Evolutionary conservation across 305 asterid genomes (phyloP).

Genomic region (Stenogyne calaminthoides): DNA sequence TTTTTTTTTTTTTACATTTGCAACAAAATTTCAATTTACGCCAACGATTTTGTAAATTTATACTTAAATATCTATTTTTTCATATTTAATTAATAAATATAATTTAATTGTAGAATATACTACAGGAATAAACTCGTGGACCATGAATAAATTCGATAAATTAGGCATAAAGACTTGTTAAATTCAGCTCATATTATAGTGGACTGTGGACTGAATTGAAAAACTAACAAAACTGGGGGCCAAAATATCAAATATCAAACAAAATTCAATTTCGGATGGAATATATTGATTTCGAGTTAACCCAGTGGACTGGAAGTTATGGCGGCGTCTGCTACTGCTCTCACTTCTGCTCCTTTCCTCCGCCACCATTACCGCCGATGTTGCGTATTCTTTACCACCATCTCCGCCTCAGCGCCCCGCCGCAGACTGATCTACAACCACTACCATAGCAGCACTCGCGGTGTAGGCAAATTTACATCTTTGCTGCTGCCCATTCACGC

Average conservation of each 20-base stretch:
- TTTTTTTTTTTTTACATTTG: not conserved
- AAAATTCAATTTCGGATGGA: not conserved
- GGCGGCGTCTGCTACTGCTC: slow-evolving; percentile 34
- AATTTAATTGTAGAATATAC: too few species aligned
- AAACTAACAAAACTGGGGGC: not conserved
- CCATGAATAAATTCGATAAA: too few species aligned
- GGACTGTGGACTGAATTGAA: not conserved
- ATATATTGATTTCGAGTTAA: not conserved
- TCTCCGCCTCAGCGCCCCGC: slow-evolving; percentile 19
- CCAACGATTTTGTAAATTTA: not conserved
- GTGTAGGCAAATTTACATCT: slow-evolving; percentile 20
- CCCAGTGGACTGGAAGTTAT: not conserved
- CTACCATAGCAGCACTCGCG: not conserved
- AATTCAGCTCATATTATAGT: not conserved
- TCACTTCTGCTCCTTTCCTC: slow-evolving; percentile 34
- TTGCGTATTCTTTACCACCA: slow-evolving; percentile 11
- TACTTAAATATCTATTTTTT: too few species aligned
- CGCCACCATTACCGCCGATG: slow-evolving; percentile 30
- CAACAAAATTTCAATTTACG: not conserved
- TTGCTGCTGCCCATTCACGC: not conserved
- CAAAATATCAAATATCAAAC: not conserved
- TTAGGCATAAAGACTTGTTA: not conserved
- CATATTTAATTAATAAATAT: too few species aligned
- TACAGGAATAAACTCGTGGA: too few species aligned
- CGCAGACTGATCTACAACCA: slow-evolving; percentile 2